These are phyloP conservation scores for Abrus pulchellus DNA, from an alignment of 306 rosid species.

Conservation along the genomic window DNA sequence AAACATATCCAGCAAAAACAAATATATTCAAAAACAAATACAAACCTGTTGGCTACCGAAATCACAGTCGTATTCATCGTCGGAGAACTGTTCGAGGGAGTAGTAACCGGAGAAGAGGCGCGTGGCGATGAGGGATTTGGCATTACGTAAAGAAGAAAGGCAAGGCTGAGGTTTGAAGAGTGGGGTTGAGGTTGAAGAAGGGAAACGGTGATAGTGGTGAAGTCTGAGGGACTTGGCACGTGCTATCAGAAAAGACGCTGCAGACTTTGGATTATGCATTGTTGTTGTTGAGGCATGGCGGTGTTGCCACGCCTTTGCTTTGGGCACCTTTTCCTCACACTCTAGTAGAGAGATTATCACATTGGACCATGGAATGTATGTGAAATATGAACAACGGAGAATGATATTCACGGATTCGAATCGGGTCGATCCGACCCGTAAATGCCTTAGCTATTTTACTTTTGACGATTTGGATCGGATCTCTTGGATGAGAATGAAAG, in stretches of 20 bases:
- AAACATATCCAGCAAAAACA: neutral
- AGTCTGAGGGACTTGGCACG: conserved; percentile 32
- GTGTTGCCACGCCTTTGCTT: neutral
- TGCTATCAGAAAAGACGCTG: conserved; percentile 44
- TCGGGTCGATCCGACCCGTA: neutral
- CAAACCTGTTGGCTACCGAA: conserved; percentile 72
- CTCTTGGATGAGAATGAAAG: neutral
- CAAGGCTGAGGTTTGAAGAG: conserved; percentile 18
- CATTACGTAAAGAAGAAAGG: conserved; percentile 46
- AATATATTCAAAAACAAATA: neutral
- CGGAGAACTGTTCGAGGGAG: conserved; percentile 84
- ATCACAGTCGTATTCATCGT: conserved; percentile 88
- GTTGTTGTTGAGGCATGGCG: conserved; percentile 36
- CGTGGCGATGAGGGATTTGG: conserved; percentile 37
- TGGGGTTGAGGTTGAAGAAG: conserved; percentile 26
- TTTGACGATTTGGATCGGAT: neutral
- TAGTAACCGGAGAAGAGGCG: conserved; percentile 68
- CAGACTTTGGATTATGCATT: conserved; percentile 45
- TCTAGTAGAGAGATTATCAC: neutral
- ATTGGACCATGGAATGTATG: too few species aligned
- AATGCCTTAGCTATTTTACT: too few species aligned
- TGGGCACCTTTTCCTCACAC: neutral
- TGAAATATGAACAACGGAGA: neutral
- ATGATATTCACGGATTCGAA: neutral
- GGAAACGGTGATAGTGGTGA: conserved; percentile 22